phyloP scores from a whole-genome alignment of 2,329 filamentous ascomycete species.

The Apiospora aurea region DNA sequence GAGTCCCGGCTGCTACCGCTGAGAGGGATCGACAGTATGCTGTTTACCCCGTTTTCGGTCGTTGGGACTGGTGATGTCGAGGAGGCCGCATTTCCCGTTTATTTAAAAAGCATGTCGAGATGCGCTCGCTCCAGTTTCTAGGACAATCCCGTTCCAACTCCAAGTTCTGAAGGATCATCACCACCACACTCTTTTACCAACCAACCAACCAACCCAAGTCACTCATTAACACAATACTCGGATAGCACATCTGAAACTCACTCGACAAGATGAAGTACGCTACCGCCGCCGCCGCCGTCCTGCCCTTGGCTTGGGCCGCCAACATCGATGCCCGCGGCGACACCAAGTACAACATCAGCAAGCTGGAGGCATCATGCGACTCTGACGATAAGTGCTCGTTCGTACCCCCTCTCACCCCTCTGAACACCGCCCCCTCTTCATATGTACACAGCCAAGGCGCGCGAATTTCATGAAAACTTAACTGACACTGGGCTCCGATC shows the following conservation, averaged over 20 bases:
- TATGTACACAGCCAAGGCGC: no score
- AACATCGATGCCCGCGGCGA: conserved; percentile 12
- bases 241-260: neutral
- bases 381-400: conserved; percentile 13
- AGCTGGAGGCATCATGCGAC: conserved; percentile 6
- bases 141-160: neutral
- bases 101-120: neutral
- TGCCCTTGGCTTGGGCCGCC: conserved; percentile 24
- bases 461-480: neutral
- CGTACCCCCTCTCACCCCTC: neutral
- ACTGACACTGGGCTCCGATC: neutral
- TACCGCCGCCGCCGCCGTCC: conserved; percentile 15
- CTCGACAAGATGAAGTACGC: conserved; percentile 25
- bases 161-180: neutral
- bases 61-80: neutral
- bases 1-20: conserved; percentile 3
- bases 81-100: neutral
- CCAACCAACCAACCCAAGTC: neutral
- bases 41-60: neutral
- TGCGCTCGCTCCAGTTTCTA: neutral
- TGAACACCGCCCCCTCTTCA: neutral
- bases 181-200: conserved; percentile 11
- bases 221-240: conserved; percentile 12
- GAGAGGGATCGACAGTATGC: neutral
- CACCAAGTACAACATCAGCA: conserved; percentile 17